Evolutionary conservation across 257 asterid species (phyloP).

Genomic region (Verbascum thapsus): DNA sequence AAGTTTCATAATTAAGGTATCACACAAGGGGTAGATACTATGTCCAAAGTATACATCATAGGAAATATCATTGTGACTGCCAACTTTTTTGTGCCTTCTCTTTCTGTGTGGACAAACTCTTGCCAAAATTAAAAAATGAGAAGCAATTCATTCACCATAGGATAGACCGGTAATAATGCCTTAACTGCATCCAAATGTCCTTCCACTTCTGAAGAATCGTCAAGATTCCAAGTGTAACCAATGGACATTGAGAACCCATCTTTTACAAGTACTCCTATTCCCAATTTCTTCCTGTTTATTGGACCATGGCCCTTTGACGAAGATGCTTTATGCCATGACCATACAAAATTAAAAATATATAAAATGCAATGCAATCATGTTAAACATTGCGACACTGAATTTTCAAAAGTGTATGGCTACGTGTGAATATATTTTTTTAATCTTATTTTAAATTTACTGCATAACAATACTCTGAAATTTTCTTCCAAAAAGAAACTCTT

Average conservation of each 20-base stretch:
- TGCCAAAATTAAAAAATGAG: slow-evolving; percentile 15
- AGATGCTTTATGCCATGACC: slow-evolving; percentile 34
- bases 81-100: slow-evolving; percentile 18
- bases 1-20: too few relatives aligned
- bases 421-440: too few relatives aligned
- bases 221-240: slow-evolving; percentile 12
- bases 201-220: slow-evolving; percentile 16
- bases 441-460: too few relatives aligned
- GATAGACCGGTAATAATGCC: slow-evolving; percentile 36
- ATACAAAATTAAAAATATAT: slow-evolving; percentile 29
- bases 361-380: background rate
- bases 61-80: slow-evolving; percentile 24
- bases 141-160: slow-evolving; percentile 29
- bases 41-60: slow-evolving; percentile 40
- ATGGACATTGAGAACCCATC: slow-evolving; percentile 36
- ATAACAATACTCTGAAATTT: too few relatives aligned
- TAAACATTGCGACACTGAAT: slow-evolving; percentile 11
- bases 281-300: slow-evolving; percentile 26
- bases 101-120: too few relatives aligned
- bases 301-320: slow-evolving; percentile 28
- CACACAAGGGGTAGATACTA: too few relatives aligned
- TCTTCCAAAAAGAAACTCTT: too few relatives aligned
- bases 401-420: too few relatives aligned
- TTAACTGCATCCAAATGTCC: slow-evolving; percentile 40
- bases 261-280: slow-evolving; percentile 35